Conservation (phyloP, 2,329 filamentous ascomycete genomes). For the Aspergillus sp. region DNA sequence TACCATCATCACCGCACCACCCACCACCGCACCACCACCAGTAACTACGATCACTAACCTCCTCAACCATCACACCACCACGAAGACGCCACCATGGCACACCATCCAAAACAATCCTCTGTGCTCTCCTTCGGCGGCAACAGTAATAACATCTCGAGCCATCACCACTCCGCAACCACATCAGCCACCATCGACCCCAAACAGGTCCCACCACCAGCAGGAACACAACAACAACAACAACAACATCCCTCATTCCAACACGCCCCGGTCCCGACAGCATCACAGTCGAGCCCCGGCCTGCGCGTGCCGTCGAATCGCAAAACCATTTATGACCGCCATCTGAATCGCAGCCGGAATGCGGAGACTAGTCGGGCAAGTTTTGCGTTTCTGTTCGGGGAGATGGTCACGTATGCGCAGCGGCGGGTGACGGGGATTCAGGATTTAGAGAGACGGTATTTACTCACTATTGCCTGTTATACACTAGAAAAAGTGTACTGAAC, state of each 20-base stretch:
- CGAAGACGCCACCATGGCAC: slow-evolving; percentile 17
- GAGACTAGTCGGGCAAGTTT: slow-evolving; percentile 92
- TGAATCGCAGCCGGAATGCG: slow-evolving; percentile 79
- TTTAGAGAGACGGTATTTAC: slow-evolving; percentile 72
- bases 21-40: slow-evolving; percentile 1
- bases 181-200: slow-evolving; percentile 9
- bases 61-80: background rate
- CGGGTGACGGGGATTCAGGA: slow-evolving; percentile 88
- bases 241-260: slow-evolving; percentile 30
- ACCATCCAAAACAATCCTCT: slow-evolving; percentile 22
- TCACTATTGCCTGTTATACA: background rate
- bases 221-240: slow-evolving; percentile 8
- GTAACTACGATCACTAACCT: background rate
- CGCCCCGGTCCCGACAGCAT: background rate
- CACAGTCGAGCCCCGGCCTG: slow-evolving; percentile 47
- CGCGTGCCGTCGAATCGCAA: slow-evolving; percentile 89
- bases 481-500: too few species aligned
- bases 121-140: slow-evolving; percentile 27
- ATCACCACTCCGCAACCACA: too few species aligned
- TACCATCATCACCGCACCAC: background rate
- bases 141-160: slow-evolving; percentile 11
- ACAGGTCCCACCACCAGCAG: slow-evolving; percentile 9
- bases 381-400: slow-evolving; percentile 91
- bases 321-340: slow-evolving; percentile 92
- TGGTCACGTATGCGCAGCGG: slow-evolving; percentile 90